Conservation (phyloP, 1,284 basidiomycete species). For the Apiotrichum gracile region DNA sequence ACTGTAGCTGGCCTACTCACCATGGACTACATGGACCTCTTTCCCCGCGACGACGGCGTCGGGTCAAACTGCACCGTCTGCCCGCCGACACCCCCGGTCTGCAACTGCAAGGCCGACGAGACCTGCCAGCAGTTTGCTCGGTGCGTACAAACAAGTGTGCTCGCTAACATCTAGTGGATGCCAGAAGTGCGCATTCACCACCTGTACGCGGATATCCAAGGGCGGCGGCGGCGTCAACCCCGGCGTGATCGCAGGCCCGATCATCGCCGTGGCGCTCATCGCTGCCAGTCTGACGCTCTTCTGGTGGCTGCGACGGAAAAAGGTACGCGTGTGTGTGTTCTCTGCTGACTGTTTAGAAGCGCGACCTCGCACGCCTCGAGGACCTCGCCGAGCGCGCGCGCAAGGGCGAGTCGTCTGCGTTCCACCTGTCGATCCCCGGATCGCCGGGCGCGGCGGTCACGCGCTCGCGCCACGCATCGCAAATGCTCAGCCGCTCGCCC, state of each 20-base stretch:
- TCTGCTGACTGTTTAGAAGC: constrained; percentile 22
- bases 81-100: too few relatives aligned
- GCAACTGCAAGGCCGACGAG: too few relatives aligned
- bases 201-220: background rate
- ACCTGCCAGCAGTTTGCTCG: too few relatives aligned
- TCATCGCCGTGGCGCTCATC: constrained; percentile 42
- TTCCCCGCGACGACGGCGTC: too few relatives aligned
- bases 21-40: too few relatives aligned
- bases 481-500: constrained; percentile 7
- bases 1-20: too few relatives aligned
- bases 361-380: constrained; percentile 42
- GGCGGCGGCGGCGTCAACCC: constrained; percentile 28
- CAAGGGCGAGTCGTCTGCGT: constrained; percentile 43
- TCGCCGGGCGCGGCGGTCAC: constrained; percentile 20
- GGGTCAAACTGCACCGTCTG: too few relatives aligned
- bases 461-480: constrained; percentile 1
- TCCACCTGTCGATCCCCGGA: constrained; percentile 33
- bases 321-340: constrained; percentile 27
- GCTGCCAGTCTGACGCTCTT: constrained; percentile 39
- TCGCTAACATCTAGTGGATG: too few relatives aligned
- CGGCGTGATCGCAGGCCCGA: constrained; percentile 45
- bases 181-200: constrained; percentile 32
- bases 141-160: too few relatives aligned
- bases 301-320: constrained; percentile 45
- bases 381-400: constrained; percentile 41